Conservation (phyloP, 805 yeast species). For the Starmera dryadoides region DNA sequence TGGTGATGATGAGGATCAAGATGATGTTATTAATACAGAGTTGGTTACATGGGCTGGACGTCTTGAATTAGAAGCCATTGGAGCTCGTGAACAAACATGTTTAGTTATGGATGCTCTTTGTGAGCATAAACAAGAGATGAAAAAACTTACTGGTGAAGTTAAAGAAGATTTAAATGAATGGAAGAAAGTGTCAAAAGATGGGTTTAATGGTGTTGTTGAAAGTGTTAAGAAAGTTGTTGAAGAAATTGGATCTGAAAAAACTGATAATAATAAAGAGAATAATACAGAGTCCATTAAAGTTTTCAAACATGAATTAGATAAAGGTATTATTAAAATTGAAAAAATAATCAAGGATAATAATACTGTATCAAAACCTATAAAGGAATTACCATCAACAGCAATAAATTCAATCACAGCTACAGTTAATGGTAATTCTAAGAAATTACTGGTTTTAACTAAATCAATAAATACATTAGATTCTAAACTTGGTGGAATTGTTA, state of each 20-base stretch:
- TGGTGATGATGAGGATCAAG: not conserved
- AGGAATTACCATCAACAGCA: not conserved
- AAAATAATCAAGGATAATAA: too few relatives aligned
- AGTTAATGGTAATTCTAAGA: not conserved
- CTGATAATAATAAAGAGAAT: not conserved
- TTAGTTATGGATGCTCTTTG: not conserved
- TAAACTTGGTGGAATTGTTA: not conserved
- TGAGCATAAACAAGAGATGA: not conserved
- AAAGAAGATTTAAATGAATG: not conserved
- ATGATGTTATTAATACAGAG: conserved; percentile 25
- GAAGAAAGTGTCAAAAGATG: not conserved
- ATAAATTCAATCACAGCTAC: not conserved
- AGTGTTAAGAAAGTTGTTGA: not conserved
- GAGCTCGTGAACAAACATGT: conserved; percentile 23
- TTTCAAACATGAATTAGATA: not conserved
- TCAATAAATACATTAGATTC: not conserved
- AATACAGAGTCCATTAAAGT: not conserved
- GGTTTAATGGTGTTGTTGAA: not conserved
- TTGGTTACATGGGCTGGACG: conserved; percentile 42
- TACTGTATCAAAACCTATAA: not conserved
- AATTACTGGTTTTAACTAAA: not conserved
- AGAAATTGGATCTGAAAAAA: too few relatives aligned
- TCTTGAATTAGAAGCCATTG: conserved; percentile 41
- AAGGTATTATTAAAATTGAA: not conserved
- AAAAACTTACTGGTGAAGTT: not conserved